These are phyloP conservation scores for Phialophora tarda DNA, from an alignment of 2,329 filamentous ascomycete species.

Conservation along the genomic window DNA sequence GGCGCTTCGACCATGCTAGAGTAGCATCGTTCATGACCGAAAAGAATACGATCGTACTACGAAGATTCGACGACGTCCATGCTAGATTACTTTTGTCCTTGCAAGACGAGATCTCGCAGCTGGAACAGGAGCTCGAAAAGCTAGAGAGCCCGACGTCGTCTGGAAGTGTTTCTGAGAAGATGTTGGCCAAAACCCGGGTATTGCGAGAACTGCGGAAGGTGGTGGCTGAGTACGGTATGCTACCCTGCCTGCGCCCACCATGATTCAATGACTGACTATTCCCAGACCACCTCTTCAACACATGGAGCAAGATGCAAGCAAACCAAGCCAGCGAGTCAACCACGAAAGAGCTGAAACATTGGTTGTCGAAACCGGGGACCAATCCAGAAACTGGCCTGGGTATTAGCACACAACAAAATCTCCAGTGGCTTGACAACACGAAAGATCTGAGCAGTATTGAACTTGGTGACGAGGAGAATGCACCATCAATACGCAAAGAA, in stretches of 20 bases:
- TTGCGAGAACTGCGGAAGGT: constrained; percentile 38
- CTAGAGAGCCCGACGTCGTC: constrained; percentile 38
- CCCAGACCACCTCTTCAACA: constrained; percentile 38
- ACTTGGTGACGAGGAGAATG: constrained; percentile 27
- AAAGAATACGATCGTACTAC: constrained; percentile 41
- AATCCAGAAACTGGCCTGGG: constrained; percentile 26
- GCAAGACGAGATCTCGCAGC: constrained; percentile 44
- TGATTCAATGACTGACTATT: constrained; percentile 15
- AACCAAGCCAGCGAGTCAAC: constrained; percentile 33
- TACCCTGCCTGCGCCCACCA: not conserved
- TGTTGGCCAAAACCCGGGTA: constrained; percentile 32
- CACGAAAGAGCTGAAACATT: constrained; percentile 33
- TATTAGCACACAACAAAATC: constrained; percentile 32
- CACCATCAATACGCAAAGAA: constrained; percentile 1
- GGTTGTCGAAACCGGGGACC: constrained; percentile 31
- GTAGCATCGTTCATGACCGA: constrained; percentile 39
- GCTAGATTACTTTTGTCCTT: constrained; percentile 43
- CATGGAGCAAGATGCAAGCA: constrained; percentile 39
- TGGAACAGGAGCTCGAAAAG: constrained; percentile 43
- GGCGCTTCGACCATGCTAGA: constrained; percentile 30
- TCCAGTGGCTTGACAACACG: constrained; percentile 35
- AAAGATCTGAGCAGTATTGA: constrained; percentile 38
- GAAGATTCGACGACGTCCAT: constrained; percentile 45
- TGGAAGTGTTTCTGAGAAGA: constrained; percentile 28
- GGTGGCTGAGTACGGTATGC: constrained; percentile 39